Evolutionary conservation across 257 asterid species (phyloP).

Genomic region (Voacanga thouarsii): DNA sequence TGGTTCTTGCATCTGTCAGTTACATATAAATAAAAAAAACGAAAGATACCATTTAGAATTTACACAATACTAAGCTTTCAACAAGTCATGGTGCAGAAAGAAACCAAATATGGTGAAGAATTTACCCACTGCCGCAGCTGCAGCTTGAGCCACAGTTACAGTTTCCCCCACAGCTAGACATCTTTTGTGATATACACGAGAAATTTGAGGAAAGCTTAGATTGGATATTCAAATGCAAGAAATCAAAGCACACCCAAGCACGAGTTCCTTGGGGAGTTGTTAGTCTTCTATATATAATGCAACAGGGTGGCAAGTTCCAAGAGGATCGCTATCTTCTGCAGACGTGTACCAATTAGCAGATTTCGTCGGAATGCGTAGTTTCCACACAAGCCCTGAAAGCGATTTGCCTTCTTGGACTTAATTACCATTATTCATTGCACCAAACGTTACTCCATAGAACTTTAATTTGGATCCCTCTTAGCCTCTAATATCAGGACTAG

Average conservation of each 20-base stretch:
- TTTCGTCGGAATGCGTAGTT: not conserved
- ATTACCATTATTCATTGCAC: not conserved
- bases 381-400: not conserved
- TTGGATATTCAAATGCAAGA: not conserved
- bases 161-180: constrained; percentile 76
- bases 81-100: no score
- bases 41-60: not conserved
- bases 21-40: not conserved
- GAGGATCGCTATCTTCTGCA: not conserved
- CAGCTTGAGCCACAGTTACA: constrained; percentile 68
- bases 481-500: no score
- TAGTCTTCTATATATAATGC: not conserved
- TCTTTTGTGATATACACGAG: constrained; percentile 7
- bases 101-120: constrained; percentile 22
- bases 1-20: constrained; percentile 22
- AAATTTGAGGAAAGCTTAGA: not conserved
- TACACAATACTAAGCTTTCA: no score
- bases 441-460: not conserved
- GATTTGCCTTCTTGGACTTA: not conserved
- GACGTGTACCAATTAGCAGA: constrained; percentile 12
- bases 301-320: not conserved
- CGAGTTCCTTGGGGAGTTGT: not conserved
- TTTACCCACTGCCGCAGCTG: constrained; percentile 61
- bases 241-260: not conserved
- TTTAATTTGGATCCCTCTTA: no score